A percentile compares a stretch with the other conserved stretches of the same genome.
phyloP scores from a whole-genome alignment of 768 basidiomycete species.

The Lactarius tabidus region DNA sequence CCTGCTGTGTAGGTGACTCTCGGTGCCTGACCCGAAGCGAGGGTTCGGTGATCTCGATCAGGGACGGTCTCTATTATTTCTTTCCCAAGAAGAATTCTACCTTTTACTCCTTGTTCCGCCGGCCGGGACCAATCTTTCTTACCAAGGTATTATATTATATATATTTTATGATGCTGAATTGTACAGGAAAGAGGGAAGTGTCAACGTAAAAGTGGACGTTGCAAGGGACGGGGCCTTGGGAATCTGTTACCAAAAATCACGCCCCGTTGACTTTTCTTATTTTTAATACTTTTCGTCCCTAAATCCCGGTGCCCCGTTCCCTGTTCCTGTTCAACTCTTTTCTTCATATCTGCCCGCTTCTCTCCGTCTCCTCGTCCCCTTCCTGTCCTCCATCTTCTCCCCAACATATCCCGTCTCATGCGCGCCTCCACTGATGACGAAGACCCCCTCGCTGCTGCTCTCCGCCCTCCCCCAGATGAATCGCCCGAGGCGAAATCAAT shows the following conservation, averaged over 20 bases:
- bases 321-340: neutral
- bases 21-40: slow-evolving; percentile 21
- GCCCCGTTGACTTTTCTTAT: slow-evolving; percentile 3
- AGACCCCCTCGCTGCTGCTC: slow-evolving; percentile 49
- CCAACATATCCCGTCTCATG: slow-evolving; percentile 7
- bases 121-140: slow-evolving; percentile 1
- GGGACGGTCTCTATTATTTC: slow-evolving; percentile 1
- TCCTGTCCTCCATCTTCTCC: neutral
- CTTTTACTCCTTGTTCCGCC: neutral
- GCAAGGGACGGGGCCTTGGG: slow-evolving; percentile 8
- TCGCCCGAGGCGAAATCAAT: slow-evolving; percentile 51
- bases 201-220: neutral
- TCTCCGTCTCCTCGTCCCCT: neutral
- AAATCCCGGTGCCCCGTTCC: neutral
- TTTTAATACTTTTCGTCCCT: slow-evolving; percentile 1
- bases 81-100: slow-evolving; percentile 3
- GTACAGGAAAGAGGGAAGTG: neutral
- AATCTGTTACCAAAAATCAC: slow-evolving; percentile 15
- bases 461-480: slow-evolving; percentile 66
- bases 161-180: neutral
- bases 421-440: slow-evolving; percentile 31
- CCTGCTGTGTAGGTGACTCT: neutral
- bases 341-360: neutral
- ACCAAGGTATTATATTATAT: neutral
- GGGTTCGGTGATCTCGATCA: slow-evolving; percentile 15